phyloP scores from a whole-genome alignment of 2,329 filamentous ascomycete genomes.

The Sporothrix pseudoabietina region DNA sequence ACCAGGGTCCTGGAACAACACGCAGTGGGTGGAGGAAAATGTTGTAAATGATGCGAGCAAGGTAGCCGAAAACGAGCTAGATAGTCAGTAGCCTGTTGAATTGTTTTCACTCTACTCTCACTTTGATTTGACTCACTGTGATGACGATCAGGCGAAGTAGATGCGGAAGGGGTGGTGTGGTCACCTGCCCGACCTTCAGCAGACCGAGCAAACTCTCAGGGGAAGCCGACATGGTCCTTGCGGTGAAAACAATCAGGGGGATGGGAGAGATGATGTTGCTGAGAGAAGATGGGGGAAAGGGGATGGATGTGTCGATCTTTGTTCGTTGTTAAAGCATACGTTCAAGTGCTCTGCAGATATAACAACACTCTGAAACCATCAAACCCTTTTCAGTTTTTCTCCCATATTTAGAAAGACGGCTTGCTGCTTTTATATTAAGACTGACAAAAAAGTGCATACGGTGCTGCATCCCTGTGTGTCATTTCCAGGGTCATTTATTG shows the following conservation, averaged over 20 bases:
- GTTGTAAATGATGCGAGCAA: slow-evolving; percentile 30
- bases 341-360: background rate
- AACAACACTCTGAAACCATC: background rate
- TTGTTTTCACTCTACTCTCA: background rate
- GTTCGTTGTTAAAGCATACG: background rate
- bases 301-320: background rate
- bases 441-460: background rate
- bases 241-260: background rate
- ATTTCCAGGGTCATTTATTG: background rate
- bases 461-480: background rate
- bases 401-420: background rate
- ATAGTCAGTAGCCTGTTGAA: background rate
- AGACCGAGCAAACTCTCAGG: background rate
- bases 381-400: background rate
- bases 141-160: background rate
- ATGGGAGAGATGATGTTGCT: background rate
- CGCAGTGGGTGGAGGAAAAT: slow-evolving; percentile 40
- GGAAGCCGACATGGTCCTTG: background rate
- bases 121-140: background rate
- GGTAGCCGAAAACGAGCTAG: slow-evolving; percentile 7
- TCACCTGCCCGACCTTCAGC: background rate
- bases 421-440: background rate
- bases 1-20: slow-evolving; percentile 41
- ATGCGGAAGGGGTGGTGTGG: background rate
- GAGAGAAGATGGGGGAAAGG: background rate